These are phyloP conservation scores for Colletotrichum sp. DNA, from an alignment of 2,329 filamentous ascomycete genomes.

Conservation along the genomic window DNA sequence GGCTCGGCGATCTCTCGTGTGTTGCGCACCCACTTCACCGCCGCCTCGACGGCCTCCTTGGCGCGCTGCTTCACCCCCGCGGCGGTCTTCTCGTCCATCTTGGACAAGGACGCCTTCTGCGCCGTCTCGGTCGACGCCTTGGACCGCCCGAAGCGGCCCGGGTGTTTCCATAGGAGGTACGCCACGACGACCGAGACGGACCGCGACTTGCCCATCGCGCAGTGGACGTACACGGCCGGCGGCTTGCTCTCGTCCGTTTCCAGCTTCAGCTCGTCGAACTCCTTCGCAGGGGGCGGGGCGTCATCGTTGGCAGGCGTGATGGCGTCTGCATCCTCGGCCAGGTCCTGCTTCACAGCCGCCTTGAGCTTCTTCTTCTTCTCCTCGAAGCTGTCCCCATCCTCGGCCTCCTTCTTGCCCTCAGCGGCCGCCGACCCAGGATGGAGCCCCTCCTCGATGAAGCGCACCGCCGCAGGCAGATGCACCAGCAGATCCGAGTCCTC, in stretches of 20 bases:
- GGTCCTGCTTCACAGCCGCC: slow-evolving; percentile 1
- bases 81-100: slow-evolving; percentile 23
- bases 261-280: slow-evolving; percentile 9
- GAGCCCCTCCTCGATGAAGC: slow-evolving; percentile 83
- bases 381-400: background rate
- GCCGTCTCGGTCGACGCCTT: slow-evolving; percentile 43
- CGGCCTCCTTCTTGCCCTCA: background rate
- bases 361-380: slow-evolving; percentile 5
- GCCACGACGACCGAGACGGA: slow-evolving; percentile 86
- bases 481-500: slow-evolving; percentile 87
- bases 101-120: background rate
- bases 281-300: background rate
- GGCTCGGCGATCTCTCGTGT: slow-evolving; percentile 82
- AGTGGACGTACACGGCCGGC: slow-evolving; percentile 65
- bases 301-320: background rate
- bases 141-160: slow-evolving; percentile 53
- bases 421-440: slow-evolving; percentile 22
- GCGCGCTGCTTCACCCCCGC: slow-evolving; percentile 38
- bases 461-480: slow-evolving; percentile 78
- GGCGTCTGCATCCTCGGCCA: background rate
- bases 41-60: slow-evolving; percentile 57
- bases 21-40: slow-evolving; percentile 72
- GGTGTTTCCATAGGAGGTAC: slow-evolving; percentile 77
- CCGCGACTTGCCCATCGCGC: slow-evolving; percentile 95
- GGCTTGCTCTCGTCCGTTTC: slow-evolving; percentile 16